Percentiles rank a stretch among this genome's conserved stretches.
phyloP scores from a whole-genome alignment of 495 filamentous ascomycete genomes.

The Mycothermus thermophilus region DNA sequence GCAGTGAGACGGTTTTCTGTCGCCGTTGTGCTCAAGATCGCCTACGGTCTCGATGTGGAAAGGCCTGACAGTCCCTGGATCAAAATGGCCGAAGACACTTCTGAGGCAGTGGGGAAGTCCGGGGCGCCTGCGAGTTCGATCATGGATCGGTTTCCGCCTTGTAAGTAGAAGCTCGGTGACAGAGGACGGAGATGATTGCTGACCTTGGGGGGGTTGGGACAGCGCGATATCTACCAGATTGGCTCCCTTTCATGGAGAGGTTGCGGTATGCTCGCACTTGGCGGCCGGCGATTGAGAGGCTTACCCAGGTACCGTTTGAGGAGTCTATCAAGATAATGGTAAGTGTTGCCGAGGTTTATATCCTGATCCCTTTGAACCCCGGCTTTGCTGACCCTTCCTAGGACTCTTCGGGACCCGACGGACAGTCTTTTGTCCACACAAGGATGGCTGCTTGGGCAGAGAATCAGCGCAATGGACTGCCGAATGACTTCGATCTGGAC shows the following conservation, averaged over 20 bases:
- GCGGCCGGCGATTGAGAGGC: constrained; percentile 22
- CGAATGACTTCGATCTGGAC: constrained; percentile 27
- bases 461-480: constrained; percentile 11
- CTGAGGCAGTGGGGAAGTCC: constrained; percentile 28
- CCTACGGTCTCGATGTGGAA: constrained; percentile 32
- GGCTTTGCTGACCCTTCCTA: too few relatives aligned
- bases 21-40: constrained; percentile 23
- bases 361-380: constrained; percentile 5
- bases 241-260: constrained; percentile 29
- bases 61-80: constrained; percentile 28
- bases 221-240: constrained; percentile 27
- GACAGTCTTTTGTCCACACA: constrained; percentile 23
- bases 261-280: constrained; percentile 24
- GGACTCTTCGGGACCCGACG: too few relatives aligned
- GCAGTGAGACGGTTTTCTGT: constrained; percentile 17
- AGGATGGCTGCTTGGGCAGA: constrained; percentile 15
- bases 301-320: constrained; percentile 19
- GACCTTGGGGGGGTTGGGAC: too few relatives aligned
- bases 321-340: constrained; percentile 4
- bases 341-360: constrained; percentile 8
- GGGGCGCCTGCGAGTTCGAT: constrained; percentile 32
- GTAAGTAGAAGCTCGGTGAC: constrained; percentile 13
- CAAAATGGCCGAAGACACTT: constrained; percentile 29
- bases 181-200: too few relatives aligned
- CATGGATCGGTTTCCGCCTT: constrained; percentile 31